Percentiles rank a stretch among this genome's conserved stretches.
Evolutionary conservation across 768 basidiomycete species (phyloP).

Genomic region (Tylopilus subfusipes): DNA sequence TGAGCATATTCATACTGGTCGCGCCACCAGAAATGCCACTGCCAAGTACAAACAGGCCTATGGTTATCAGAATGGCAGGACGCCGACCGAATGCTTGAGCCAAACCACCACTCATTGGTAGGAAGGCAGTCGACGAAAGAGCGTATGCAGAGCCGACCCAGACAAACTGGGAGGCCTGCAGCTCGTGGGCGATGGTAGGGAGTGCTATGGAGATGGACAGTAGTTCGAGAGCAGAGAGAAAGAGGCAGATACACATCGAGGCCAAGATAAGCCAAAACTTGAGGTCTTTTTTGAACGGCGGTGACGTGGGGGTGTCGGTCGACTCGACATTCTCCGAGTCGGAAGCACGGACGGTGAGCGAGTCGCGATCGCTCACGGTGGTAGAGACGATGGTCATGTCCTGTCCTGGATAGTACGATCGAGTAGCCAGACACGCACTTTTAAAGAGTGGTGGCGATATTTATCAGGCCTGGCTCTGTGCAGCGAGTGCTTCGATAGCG

Average conservation of each 20-base stretch:
- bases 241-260: slow-evolving; percentile 22
- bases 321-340: neutral
- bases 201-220: slow-evolving; percentile 31
- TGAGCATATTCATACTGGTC: slow-evolving; percentile 19
- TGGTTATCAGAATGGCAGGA: slow-evolving; percentile 21
- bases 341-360: neutral
- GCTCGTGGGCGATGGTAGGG: slow-evolving; percentile 31
- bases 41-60: slow-evolving; percentile 33
- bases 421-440: neutral
- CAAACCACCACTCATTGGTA: slow-evolving; percentile 35
- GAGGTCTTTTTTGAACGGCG: slow-evolving; percentile 7
- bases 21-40: slow-evolving; percentile 35
- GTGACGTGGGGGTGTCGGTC: neutral
- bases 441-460: neutral
- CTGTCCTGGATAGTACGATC: neutral
- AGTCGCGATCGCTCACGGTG: slow-evolving; percentile 1
- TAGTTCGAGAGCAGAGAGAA: slow-evolving; percentile 30
- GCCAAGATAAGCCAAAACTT: slow-evolving; percentile 30
- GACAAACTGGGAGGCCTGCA: slow-evolving; percentile 28
- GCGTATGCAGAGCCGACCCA: slow-evolving; percentile 40
- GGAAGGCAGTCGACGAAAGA: slow-evolving; percentile 35
- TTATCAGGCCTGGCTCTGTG: neutral
- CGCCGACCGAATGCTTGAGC: slow-evolving; percentile 32
- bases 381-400: neutral
- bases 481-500: neutral